Percentiles rank a stretch among this genome's conserved stretches.
Evolutionary conservation across 2,329 filamentous ascomycete genomes (phyloP).

Genomic region (Nothopassalora personata): DNA sequence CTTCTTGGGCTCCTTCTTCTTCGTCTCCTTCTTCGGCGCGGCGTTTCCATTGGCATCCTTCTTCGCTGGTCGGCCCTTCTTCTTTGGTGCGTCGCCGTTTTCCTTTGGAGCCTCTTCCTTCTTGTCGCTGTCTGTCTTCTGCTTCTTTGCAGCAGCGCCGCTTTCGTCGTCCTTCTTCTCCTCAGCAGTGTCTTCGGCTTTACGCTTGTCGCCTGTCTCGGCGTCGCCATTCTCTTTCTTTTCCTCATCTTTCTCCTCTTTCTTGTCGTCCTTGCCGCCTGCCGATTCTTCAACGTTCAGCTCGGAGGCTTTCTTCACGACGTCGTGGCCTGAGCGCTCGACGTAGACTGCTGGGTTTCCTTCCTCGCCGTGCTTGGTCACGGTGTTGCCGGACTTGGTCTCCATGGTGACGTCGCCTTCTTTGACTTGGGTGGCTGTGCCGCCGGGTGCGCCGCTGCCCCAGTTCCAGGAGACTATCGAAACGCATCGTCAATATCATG

Average conservation of each 20-base stretch:
- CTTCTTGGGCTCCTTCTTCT: conserved; percentile 46
- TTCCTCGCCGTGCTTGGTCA: conserved; percentile 56
- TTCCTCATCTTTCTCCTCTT: conserved; percentile 30
- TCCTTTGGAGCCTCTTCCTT: conserved; percentile 31
- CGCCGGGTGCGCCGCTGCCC: conserved; percentile 51
- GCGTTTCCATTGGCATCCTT: conserved; percentile 28
- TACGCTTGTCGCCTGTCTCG: conserved; percentile 28
- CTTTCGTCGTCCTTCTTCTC: conserved; percentile 35
- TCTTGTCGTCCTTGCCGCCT: conserved; percentile 37
- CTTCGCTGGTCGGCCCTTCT: conserved; percentile 41
- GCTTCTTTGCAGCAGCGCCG: conserved; percentile 24
- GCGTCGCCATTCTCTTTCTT: conserved; percentile 27
- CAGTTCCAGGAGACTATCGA: conserved; percentile 58
- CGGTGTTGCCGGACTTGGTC: conserved; percentile 58
- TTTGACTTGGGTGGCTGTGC: conserved; percentile 53
- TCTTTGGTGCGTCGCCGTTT: conserved; percentile 34
- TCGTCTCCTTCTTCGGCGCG: conserved; percentile 33
- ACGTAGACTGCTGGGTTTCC: conserved; percentile 58
- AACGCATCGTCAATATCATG: conserved; percentile 7
- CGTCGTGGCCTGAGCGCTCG: conserved; percentile 56
- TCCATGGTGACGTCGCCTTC: conserved; percentile 56
- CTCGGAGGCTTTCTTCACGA: conserved; percentile 59
- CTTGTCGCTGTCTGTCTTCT: conserved; percentile 33
- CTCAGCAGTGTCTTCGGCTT: conserved; percentile 19
- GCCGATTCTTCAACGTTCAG: conserved; percentile 50